Evolutionary conservation across 2,329 filamentous ascomycete species (phyloP).

Genomic region (Aspergillus sp.): DNA sequence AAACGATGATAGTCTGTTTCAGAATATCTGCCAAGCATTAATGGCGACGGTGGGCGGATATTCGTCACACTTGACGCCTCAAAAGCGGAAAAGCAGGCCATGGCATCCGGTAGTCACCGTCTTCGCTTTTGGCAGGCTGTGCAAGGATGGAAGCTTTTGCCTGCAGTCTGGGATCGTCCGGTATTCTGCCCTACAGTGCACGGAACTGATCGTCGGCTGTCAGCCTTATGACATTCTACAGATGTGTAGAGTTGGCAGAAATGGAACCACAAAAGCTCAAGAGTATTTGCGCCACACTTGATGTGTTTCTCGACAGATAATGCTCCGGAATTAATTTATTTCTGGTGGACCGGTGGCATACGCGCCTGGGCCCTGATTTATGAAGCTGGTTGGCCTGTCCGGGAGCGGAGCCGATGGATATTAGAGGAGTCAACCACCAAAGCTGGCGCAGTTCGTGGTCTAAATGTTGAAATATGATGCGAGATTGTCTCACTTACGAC

Average conservation of each 20-base stretch:
- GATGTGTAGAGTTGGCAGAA: not conserved
- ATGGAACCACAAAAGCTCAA: not conserved
- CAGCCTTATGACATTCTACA: not conserved
- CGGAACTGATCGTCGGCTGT: not conserved
- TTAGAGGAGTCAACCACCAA: not conserved
- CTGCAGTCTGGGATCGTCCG: not conserved
- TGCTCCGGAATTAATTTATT: not conserved
- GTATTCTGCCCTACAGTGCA: not conserved
- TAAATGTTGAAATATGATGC: not conserved
- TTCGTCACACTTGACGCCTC: conserved; percentile 31
- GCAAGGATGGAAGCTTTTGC: not conserved
- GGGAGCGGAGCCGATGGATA: not conserved
- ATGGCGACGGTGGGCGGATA: not conserved
- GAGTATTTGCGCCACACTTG: not conserved
- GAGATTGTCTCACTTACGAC: conserved; percentile 1
- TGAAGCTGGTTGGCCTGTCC: not conserved
- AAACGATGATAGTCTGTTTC: conserved; percentile 15
- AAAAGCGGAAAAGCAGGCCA: not conserved
- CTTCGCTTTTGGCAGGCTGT: not conserved
- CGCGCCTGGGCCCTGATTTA: not conserved
- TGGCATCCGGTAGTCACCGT: not conserved
- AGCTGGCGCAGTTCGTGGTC: too few species aligned
- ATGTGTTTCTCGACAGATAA: not conserved
- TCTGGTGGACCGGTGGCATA: not conserved
- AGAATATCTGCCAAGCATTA: conserved; percentile 8